Percentiles rank a stretch among this genome's conserved stretches.
Evolutionary conservation across 2,329 filamentous ascomycete genomes (phyloP).

Genomic region (Arthrobotrys sinensis): DNA sequence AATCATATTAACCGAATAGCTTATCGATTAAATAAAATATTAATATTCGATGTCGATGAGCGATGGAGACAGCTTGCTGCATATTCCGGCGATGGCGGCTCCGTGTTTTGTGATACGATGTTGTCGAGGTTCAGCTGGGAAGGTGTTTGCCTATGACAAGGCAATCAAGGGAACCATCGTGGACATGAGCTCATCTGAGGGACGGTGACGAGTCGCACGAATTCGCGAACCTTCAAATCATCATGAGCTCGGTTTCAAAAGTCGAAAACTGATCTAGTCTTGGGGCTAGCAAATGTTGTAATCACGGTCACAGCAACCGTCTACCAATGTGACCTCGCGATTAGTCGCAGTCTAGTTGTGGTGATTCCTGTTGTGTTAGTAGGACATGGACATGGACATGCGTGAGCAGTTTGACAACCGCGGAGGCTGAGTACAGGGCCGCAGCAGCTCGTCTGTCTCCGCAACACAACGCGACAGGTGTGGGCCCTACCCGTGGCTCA

Average conservation of each 20-base stretch:
- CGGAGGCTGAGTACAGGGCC: conserved; percentile 21
- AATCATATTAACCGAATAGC: not conserved
- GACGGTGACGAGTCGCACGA: not conserved
- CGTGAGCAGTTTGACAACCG: conserved; percentile 6
- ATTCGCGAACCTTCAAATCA: not conserved
- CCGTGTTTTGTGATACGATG: conserved; percentile 33
- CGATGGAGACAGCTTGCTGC: conserved; percentile 1
- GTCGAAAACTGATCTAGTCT: not conserved
- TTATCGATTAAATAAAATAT: conserved; percentile 3
- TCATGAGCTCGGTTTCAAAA: not conserved
- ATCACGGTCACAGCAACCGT: not conserved
- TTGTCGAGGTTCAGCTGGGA: conserved; percentile 20
- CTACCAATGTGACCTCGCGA: not conserved
- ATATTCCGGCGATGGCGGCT: conserved; percentile 45
- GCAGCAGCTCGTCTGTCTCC: not conserved
- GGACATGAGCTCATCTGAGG: not conserved
- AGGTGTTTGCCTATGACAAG: conserved; percentile 28
- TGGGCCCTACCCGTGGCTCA: not conserved
- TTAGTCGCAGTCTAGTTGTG: too few species aligned
- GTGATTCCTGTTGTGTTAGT: not conserved
- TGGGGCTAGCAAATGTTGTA: not conserved
- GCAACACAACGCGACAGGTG: conserved; percentile 23
- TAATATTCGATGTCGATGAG: conserved; percentile 9
- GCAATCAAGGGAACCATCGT: not conserved
- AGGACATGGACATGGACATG: not conserved